Percentiles rank a stretch among this genome's conserved stretches.
Conservation (phyloP, 1,284 basidiomycete species). For the Melampsora occidentalis region DNA sequence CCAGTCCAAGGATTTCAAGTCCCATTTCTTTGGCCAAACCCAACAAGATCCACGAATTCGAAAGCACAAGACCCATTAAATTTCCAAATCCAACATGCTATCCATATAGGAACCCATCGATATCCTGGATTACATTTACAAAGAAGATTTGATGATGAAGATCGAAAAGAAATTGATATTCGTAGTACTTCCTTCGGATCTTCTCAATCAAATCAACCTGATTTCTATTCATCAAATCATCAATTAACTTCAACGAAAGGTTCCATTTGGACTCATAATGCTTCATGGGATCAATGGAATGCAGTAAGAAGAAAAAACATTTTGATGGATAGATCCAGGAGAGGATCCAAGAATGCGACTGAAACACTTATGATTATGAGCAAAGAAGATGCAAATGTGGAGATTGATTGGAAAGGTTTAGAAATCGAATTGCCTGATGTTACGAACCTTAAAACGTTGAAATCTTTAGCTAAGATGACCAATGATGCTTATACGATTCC, state of each 20-base stretch:
- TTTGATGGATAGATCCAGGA: constrained; percentile 7
- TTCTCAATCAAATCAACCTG: constrained; percentile 14
- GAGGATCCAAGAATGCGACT: constrained; percentile 7
- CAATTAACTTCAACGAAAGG: constrained; percentile 23
- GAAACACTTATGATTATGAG: neutral
- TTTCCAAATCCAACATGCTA: constrained; percentile 47
- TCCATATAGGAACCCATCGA: constrained; percentile 45
- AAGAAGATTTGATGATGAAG: constrained; percentile 44
- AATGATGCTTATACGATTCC: constrained; percentile 72
- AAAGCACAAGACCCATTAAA: no score
- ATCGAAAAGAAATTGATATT: constrained; percentile 41
- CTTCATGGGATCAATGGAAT: constrained; percentile 44
- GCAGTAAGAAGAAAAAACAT: constrained; percentile 20
- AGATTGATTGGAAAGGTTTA: constrained; percentile 23
- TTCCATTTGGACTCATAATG: constrained; percentile 44
- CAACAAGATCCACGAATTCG: neutral
- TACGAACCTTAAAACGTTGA: constrained; percentile 70
- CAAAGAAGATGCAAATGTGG: neutral
- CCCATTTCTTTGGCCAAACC: constrained; percentile 43
- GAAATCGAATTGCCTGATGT: constrained; percentile 60
- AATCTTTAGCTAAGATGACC: constrained; percentile 87
- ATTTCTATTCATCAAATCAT: constrained; percentile 26
- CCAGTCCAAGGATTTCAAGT: constrained; percentile 8
- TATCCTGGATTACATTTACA: constrained; percentile 38
- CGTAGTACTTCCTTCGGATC: constrained; percentile 18